phyloP scores from a whole-genome alignment of 2,329 filamentous ascomycete species.

The Neofusicoccum parvum region DNA sequence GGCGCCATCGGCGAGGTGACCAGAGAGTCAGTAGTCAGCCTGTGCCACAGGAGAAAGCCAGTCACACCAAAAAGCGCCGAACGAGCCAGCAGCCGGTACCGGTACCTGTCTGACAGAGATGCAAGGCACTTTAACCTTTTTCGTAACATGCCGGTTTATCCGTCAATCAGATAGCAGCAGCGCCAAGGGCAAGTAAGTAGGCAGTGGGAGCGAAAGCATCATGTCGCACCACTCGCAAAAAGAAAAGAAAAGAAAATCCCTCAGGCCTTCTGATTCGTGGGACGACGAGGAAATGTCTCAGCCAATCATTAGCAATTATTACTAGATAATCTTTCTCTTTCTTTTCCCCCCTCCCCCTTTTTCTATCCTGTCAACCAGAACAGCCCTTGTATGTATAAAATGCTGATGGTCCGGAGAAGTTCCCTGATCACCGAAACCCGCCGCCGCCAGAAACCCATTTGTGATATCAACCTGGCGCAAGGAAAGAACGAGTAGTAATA shows the following conservation, averaged over 20 bases:
- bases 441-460: background rate
- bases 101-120: too few relatives aligned
- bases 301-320: slow-evolving; percentile 18
- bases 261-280: background rate
- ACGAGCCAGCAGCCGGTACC: too few relatives aligned
- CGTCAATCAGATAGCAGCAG: background rate
- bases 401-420: background rate
- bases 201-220: too few relatives aligned
- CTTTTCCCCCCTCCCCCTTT: background rate
- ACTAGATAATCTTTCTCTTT: background rate
- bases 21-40: too few relatives aligned
- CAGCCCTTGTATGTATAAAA: background rate
- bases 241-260: background rate
- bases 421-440: background rate
- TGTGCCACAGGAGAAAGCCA: too few relatives aligned
- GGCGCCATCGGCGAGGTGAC: too few relatives aligned
- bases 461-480: background rate
- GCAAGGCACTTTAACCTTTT: background rate
- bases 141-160: background rate
- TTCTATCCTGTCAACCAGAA: slow-evolving; percentile 1
- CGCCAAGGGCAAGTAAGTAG: background rate
- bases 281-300: background rate
- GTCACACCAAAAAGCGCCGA: too few relatives aligned
- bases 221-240: background rate
- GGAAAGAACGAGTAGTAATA: background rate